A percentile compares a stretch with the other conserved stretches of the same genome.
Conservation (phyloP, 108 stramenopile genomes). For the Thalassiosira profunda region DNA sequence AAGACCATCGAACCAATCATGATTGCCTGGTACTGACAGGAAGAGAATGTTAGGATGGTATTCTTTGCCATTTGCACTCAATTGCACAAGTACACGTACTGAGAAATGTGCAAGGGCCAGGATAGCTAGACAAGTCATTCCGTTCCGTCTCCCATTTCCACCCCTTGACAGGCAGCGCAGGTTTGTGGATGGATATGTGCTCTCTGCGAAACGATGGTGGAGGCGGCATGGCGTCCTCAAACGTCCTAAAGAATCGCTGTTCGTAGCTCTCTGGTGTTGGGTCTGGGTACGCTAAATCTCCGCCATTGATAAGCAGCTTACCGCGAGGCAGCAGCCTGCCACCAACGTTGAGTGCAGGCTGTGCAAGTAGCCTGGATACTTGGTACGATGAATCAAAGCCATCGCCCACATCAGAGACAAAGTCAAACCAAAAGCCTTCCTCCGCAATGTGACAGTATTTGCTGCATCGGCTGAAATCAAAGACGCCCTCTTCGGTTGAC, state of each 20-base stretch:
- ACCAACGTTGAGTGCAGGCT: constrained; percentile 50
- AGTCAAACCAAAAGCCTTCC: constrained; percentile 64
- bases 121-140: constrained; percentile 12
- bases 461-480: constrained; percentile 36
- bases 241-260: constrained; percentile 61
- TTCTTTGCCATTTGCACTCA: too few relatives aligned
- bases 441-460: not conserved
- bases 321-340: constrained; percentile 52
- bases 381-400: constrained; percentile 71
- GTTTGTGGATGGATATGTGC: constrained; percentile 60
- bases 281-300: constrained; percentile 70
- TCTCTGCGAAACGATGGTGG: constrained; percentile 52
- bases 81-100: not conserved
- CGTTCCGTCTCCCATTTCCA: constrained; percentile 28
- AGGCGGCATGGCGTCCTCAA: constrained; percentile 69
- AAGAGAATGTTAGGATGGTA: not conserved
- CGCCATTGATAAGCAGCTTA: constrained; percentile 62
- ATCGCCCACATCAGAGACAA: constrained; percentile 67
- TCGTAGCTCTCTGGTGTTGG: constrained; percentile 56
- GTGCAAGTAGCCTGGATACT: constrained; percentile 59
- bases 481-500: constrained; percentile 30
- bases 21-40: constrained; percentile 58
- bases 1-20: constrained; percentile 79
- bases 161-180: constrained; percentile 53
- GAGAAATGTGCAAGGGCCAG: constrained; percentile 27